These are phyloP conservation scores for Suillus lakei DNA, from an alignment of 768 basidiomycete genomes.

Conservation along the genomic window DNA sequence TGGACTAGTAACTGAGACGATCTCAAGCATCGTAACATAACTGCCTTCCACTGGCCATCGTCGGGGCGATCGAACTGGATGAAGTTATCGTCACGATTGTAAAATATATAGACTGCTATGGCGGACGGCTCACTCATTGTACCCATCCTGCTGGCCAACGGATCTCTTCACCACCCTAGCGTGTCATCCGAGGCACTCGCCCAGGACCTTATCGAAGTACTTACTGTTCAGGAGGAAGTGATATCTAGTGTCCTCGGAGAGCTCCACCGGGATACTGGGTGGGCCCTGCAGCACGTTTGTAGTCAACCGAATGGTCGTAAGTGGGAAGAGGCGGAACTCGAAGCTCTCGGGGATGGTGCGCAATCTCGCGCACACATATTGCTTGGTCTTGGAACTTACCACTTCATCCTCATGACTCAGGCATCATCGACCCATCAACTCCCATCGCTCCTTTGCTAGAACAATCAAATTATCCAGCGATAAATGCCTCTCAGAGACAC, in stretches of 20 bases:
- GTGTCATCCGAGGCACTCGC: constrained; percentile 56
- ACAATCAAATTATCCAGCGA: constrained; percentile 36
- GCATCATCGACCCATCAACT: constrained; percentile 49
- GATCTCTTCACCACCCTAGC: constrained; percentile 66
- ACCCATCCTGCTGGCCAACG: constrained; percentile 62
- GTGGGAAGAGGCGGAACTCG: constrained; percentile 78
- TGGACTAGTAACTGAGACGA: background rate
- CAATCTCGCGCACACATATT: background rate
- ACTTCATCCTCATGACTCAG: constrained; percentile 37
- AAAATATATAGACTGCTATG: constrained; percentile 36
- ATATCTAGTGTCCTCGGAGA: constrained; percentile 60
- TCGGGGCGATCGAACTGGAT: constrained; percentile 2
- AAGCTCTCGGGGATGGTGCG: constrained; percentile 66
- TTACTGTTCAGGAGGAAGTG: constrained; percentile 54
- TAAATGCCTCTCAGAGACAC: constrained; percentile 44
- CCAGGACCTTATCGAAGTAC: constrained; percentile 60
- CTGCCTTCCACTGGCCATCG: background rate
- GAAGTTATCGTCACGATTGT: background rate
- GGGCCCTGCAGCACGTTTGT: constrained; percentile 73
- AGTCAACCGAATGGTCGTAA: constrained; percentile 58
- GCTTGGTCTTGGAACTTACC: constrained; percentile 17
- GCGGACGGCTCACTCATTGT: constrained; percentile 52
- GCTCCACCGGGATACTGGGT: constrained; percentile 57
- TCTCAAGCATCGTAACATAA: background rate
- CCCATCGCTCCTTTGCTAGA: constrained; percentile 59